Base-by-base conservation (phyloP, 345 rosid genomes). In the Acer yangbiense region DNA sequence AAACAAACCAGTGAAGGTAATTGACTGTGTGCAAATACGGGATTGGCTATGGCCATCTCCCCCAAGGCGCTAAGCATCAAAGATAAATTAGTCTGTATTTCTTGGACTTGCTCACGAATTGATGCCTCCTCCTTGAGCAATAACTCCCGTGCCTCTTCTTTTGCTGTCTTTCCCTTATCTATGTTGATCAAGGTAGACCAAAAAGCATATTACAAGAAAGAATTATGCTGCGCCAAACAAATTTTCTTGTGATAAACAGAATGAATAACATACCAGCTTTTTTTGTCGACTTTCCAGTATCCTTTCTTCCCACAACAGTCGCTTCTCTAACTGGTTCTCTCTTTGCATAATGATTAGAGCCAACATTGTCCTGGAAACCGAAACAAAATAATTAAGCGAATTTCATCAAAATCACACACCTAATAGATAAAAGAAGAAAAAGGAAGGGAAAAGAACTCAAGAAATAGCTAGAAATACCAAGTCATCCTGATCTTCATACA, bases 81-180 rank as follows among this genome's bases (percentile, higher is more conserved):
- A 52, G 97, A 90, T 65, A 96, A 86, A 80, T 85, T 91, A 61
- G 77, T 84, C 70, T 96, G 93, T 83, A 94, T 87, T 69, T 57
- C 81, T 60, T 39, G 75, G 78, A 96, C 97, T 65, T 85, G 88
- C 84, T 87, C 90, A 54, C 99, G 97, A 76, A 83, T 79, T 12
- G 88, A 82, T 63, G 92, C 91, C 90, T 96, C 99, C 84, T 94
- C 99, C 85, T 83, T 89, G 70, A 96, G 98, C 91, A 96, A 77
- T 82, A 90, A 76, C 76, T 94, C 97, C 9, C 97, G 94, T 63
- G 97, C 99, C 84, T 94, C 99, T 85, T 93, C 98, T 82, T 96
- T 96, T 67, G 97, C 90, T 6, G 94, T 92, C 88, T 89, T 96
- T 73, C 87, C 97, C 81, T 96, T 96, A 74, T 94, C 99, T 96